A percentile compares a stretch with the other conserved stretches of the same genome.
These are phyloP conservation scores for Quercus suber DNA, from an alignment of 306 rosid genomes.

Conservation along the genomic window DNA sequence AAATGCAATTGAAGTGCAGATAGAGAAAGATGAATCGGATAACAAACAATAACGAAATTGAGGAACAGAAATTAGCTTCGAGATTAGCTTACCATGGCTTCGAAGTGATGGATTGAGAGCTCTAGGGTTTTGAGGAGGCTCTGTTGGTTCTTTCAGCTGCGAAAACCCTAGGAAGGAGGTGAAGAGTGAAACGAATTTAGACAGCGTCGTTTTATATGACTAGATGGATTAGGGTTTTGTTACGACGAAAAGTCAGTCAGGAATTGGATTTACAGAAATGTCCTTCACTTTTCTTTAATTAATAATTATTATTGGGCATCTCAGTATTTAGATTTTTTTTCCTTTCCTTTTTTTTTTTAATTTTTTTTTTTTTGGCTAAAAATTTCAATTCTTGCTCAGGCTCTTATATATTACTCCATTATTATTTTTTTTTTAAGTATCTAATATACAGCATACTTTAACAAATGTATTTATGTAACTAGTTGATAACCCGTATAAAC, in stretches of 20 bases:
- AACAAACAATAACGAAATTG: neutral
- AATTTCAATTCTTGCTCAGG: no score
- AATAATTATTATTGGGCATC: neutral
- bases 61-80: neutral
- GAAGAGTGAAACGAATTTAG: neutral
- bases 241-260: neutral
- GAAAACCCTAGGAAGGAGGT: slow-evolving; percentile 19
- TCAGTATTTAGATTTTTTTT: neutral
- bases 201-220: slow-evolving; percentile 10
- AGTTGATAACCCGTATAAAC: no score
- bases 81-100: slow-evolving; percentile 33
- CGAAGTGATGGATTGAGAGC: slow-evolving; percentile 3
- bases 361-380: neutral
- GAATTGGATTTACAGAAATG: slow-evolving; percentile 7
- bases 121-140: neutral
- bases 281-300: neutral
- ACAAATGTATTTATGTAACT: no score
- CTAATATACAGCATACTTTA: no score
- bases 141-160: neutral
- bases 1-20: neutral
- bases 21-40: neutral
- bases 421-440: no score
- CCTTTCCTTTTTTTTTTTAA: no score
- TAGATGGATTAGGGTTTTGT: slow-evolving; percentile 30
- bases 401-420: no score